Evolutionary conservation across 495 filamentous ascomycete genomes (phyloP).

Genomic region (Penicillium robsamsonii): DNA sequence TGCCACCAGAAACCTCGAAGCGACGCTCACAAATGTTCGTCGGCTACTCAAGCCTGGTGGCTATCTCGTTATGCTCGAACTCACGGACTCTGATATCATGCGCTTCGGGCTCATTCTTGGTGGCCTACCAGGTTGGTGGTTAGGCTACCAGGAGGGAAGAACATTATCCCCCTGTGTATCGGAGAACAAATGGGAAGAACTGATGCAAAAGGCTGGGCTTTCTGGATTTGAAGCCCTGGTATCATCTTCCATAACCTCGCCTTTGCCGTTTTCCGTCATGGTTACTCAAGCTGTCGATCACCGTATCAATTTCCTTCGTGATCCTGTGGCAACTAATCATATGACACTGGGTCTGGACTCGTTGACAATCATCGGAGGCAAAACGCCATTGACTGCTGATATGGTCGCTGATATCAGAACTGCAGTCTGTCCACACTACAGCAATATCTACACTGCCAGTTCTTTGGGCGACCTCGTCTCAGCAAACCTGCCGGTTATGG

Average conservation of each 20-base stretch:
- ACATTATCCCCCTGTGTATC: slow-evolving; percentile 34
- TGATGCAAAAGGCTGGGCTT: slow-evolving; percentile 44
- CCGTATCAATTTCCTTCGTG: slow-evolving; percentile 28
- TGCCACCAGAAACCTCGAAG: slow-evolving; percentile 26
- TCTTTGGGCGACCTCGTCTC: slow-evolving; percentile 17
- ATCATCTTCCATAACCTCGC: slow-evolving; percentile 13
- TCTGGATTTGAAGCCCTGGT: slow-evolving; percentile 44
- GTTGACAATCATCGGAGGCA: slow-evolving; percentile 31
- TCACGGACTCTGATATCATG: slow-evolving; percentile 35
- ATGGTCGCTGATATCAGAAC: slow-evolving; percentile 14
- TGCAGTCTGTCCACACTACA: slow-evolving; percentile 14
- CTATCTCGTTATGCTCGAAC: slow-evolving; percentile 47
- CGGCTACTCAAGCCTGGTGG: slow-evolving; percentile 55
- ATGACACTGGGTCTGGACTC: slow-evolving; percentile 12
- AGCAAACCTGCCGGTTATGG: slow-evolving; percentile 20
- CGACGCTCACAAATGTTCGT: slow-evolving; percentile 25
- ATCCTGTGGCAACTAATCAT: slow-evolving; percentile 21
- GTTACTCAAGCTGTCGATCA: slow-evolving; percentile 46
- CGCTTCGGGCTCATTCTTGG: slow-evolving; percentile 35
- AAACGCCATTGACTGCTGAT: slow-evolving; percentile 8
- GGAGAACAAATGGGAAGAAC: slow-evolving; percentile 34
- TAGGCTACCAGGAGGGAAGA: slow-evolving; percentile 45
- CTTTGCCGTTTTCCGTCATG: slow-evolving; percentile 42
- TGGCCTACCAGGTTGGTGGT: slow-evolving; percentile 53
- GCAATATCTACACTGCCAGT: slow-evolving; percentile 6